These are phyloP conservation scores for Colletotrichum theobromicola DNA, from an alignment of 2,329 filamentous ascomycete genomes.

Conservation along the genomic window DNA sequence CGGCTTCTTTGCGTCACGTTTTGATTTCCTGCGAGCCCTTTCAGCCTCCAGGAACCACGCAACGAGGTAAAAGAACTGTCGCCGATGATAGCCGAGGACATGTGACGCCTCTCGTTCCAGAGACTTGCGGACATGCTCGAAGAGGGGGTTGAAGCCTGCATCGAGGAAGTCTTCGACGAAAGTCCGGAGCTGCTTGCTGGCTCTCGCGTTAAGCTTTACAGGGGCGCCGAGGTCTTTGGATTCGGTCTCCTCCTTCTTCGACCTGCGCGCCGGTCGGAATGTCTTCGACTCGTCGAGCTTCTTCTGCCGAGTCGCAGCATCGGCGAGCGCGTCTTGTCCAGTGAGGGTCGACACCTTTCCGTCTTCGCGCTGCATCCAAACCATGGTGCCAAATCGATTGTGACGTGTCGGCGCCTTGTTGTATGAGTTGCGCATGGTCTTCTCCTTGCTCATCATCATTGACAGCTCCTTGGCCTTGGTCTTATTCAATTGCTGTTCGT, in stretches of 20 bases:
- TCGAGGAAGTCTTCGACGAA: slow-evolving; percentile 96
- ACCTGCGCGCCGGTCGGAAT: slow-evolving; percentile 79
- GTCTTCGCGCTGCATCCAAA: slow-evolving; percentile 91
- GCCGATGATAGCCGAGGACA: slow-evolving; percentile 75
- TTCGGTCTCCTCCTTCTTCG: slow-evolving; percentile 65
- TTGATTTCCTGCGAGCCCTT: slow-evolving; percentile 69
- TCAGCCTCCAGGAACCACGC: slow-evolving; percentile 94
- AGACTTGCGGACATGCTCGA: slow-evolving; percentile 83
- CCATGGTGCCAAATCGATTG: slow-evolving; percentile 95
- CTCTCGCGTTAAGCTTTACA: slow-evolving; percentile 71
- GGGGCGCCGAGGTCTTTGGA: slow-evolving; percentile 79
- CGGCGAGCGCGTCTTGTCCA: slow-evolving; percentile 83
- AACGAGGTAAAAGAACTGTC: slow-evolving; percentile 91
- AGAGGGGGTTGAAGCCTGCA: slow-evolving; percentile 91
- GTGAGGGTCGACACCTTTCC: slow-evolving; percentile 85
- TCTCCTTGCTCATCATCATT: slow-evolving; percentile 79
- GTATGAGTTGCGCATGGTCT: slow-evolving; percentile 79
- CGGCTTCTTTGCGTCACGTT: slow-evolving; percentile 55
- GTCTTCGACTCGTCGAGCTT: slow-evolving; percentile 94
- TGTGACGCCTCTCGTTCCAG: slow-evolving; percentile 90
- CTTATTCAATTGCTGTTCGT: slow-evolving; percentile 72
- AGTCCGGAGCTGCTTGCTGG: slow-evolving; percentile 75
- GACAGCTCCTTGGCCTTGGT: slow-evolving; percentile 77
- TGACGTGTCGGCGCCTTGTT: slow-evolving; percentile 85
- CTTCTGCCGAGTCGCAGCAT: slow-evolving; percentile 73